Percentiles rank a stretch among this genome's conserved stretches.
phyloP scores from a whole-genome alignment of 257 asterid genomes.

The Solanum chiquidenum region DNA sequence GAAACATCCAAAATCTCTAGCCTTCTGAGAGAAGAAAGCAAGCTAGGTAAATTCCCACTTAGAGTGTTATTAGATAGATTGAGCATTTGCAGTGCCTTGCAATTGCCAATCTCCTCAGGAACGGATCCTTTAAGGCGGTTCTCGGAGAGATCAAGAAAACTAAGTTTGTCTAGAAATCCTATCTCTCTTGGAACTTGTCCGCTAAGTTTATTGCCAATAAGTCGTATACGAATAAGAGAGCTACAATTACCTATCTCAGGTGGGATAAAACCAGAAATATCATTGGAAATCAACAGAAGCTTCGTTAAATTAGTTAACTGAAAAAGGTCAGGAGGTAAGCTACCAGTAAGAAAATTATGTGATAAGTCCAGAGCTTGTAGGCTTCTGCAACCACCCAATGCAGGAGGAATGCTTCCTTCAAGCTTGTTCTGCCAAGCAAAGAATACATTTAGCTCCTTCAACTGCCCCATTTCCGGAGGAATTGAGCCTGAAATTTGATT shows the following conservation, averaged over 20 bases:
- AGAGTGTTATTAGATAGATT: slow-evolving; percentile 54
- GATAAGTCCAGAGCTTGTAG: slow-evolving; percentile 71
- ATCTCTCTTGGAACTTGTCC: slow-evolving; percentile 59
- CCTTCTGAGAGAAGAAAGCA: slow-evolving; percentile 38
- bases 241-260: slow-evolving; percentile 56
- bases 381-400: slow-evolving; percentile 51
- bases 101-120: slow-evolving; percentile 59
- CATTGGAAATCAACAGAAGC: slow-evolving; percentile 55
- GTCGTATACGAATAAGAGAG: slow-evolving; percentile 48
- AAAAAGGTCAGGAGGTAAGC: slow-evolving; percentile 45
- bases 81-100: slow-evolving; percentile 56
- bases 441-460: slow-evolving; percentile 43
- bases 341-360: slow-evolving; percentile 50
- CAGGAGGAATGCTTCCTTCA: slow-evolving; percentile 53
- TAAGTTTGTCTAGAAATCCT: slow-evolving; percentile 38
- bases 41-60: slow-evolving; percentile 33
- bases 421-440: slow-evolving; percentile 81
- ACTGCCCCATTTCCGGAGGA: slow-evolving; percentile 47
- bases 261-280: slow-evolving; percentile 56
- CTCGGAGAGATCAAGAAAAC: slow-evolving; percentile 61
- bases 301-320: slow-evolving; percentile 53
- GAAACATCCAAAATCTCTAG: slow-evolving; percentile 60
- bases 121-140: slow-evolving; percentile 39
- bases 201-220: slow-evolving; percentile 42
- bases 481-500: slow-evolving; percentile 60